These are phyloP conservation scores for Saxispiralis lemnorum DNA, from an alignment of 495 filamentous ascomycete species.

Conservation along the genomic window DNA sequence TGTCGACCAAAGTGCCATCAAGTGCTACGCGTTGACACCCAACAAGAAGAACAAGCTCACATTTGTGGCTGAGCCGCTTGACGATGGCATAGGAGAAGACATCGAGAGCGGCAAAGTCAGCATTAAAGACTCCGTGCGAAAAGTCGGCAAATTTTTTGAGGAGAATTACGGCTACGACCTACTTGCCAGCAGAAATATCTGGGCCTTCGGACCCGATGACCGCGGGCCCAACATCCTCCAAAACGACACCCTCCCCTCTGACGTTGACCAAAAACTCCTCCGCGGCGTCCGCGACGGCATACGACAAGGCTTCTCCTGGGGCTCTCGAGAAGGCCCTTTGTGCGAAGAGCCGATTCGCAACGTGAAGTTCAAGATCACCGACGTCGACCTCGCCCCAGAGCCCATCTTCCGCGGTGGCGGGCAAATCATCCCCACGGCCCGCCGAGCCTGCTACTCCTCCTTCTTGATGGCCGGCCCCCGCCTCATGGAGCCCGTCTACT, in stretches of 20 bases:
- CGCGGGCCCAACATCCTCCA: slow-evolving; percentile 89
- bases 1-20: slow-evolving; percentile 91
- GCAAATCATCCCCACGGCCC: slow-evolving; percentile 88
- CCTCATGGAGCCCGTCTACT: slow-evolving; percentile 90
- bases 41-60: slow-evolving; percentile 99
- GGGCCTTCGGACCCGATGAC: slow-evolving; percentile 96
- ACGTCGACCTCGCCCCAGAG: slow-evolving; percentile 69
- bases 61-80: slow-evolving; percentile 89
- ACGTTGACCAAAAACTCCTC: slow-evolving; percentile 82
- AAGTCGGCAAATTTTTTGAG: slow-evolving; percentile 91
- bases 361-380: slow-evolving; percentile 85
- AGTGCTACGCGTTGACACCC: slow-evolving; percentile 91
- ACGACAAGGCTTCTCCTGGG: slow-evolving; percentile 91
- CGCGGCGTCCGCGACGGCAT: slow-evolving; percentile 76
- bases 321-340: slow-evolving; percentile 78
- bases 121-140: slow-evolving; percentile 83
- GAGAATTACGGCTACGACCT: slow-evolving; percentile 96
- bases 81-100: slow-evolving; percentile 85
- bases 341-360: slow-evolving; percentile 99
- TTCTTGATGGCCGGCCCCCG: slow-evolving; percentile 94
- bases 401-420: slow-evolving; percentile 88
- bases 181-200: slow-evolving; percentile 83
- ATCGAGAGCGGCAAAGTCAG: slow-evolving; percentile 80
- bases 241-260: slow-evolving; percentile 82
- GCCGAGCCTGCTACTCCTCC: slow-evolving; percentile 78